Evolutionary conservation across 1,139 yeast species (phyloP), one percentile per base, ranked within the genome.

Genomic region (Scheffersomyces stambukii): DNA sequence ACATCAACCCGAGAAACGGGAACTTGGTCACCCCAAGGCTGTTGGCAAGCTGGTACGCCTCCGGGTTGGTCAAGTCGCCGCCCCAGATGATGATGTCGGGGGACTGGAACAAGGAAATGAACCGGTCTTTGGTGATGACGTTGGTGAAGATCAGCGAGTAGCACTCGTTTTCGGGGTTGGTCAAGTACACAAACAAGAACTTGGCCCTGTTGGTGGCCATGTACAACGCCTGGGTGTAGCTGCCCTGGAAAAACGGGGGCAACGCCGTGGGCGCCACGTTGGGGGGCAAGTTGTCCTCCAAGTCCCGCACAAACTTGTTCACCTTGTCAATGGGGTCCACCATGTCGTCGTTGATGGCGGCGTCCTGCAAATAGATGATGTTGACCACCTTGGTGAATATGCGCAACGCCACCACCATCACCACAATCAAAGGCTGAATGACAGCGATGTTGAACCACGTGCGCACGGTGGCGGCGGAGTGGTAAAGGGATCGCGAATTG

Each of bases 11-110:
- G 23, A 85, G 55, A 49, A 84, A 83, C 8, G 98, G 98, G 46
- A 81, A 81, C 40, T 75, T 73, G 13, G 89, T 74, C 24, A 81
- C 83, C 36, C 75, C 74, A 36, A 89, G 69, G 27, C 82, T 75
- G 48, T 81, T 80, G 1, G 95, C 85, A 10, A 86, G 77, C 46
- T 86, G 95, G 47, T 77, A 81, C 1, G 93, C 85, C 54, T 91
- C 97, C 9, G 88, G 76, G 37, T 80, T 77, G 10, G 76, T 71
- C 17, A 83, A 75, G 49, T 84, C 83, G 6, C 96, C 96, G 20
- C 93, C 95, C 97, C 97, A 91, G 4, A 86, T 60, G 3, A 86
- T 46, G 3, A 79, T 53, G 25, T 70, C 62, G 29, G 69, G 70
- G 30, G 74, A 73, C 19, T 60, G 60, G 27, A 84, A 57, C 28